phyloP scores from a whole-genome alignment of 345 rosid genomes.

The Eucalyptus melliodora region DNA sequence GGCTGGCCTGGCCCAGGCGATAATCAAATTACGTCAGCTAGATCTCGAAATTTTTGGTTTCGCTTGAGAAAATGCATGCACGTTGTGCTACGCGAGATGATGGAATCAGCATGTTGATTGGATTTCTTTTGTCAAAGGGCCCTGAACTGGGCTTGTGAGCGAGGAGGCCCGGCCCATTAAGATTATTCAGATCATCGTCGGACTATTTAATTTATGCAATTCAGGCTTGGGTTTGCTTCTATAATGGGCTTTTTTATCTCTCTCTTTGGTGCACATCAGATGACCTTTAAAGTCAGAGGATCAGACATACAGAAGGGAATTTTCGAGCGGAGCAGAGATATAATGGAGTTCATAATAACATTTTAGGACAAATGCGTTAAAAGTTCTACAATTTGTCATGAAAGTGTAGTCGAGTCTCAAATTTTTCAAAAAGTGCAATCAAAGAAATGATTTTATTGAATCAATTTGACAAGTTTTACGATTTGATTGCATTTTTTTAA shows the following conservation, averaged over 20 bases:
- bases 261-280: neutral
- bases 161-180: neutral
- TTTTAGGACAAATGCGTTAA: no score
- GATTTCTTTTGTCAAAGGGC: neutral
- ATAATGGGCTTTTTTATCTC: neutral
- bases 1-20: neutral
- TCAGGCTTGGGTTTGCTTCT: neutral
- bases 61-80: neutral
- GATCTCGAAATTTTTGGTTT: neutral
- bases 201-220: neutral
- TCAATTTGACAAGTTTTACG: no score
- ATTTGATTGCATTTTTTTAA: no score
- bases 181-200: neutral
- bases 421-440: no score
- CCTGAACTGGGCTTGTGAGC: neutral
- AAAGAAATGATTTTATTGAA: no score
- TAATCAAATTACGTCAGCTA: neutral
- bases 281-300: neutral
- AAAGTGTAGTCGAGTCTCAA: no score
- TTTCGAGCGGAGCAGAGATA: neutral
- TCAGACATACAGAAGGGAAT: neutral
- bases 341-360: neutral
- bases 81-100: neutral
- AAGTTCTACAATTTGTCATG: no score
- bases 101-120: neutral